These are phyloP conservation scores for Paracamarosporium sp. DNA, from an alignment of 2,329 filamentous ascomycete species.

Conservation along the genomic window DNA sequence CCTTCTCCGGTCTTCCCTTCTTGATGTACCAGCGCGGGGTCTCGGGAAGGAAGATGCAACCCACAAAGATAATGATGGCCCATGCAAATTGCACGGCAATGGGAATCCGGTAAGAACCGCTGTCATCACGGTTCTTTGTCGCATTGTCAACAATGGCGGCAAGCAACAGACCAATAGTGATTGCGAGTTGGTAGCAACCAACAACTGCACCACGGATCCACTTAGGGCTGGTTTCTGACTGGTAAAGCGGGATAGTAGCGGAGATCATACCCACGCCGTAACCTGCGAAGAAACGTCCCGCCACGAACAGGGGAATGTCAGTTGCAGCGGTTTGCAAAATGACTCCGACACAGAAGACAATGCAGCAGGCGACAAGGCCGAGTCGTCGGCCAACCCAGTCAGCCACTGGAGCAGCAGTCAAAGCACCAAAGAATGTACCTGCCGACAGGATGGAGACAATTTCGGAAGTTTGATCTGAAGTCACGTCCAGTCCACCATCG, in stretches of 20 bases:
- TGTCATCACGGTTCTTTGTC: slow-evolving; percentile 62
- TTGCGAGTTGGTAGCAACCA: slow-evolving; percentile 72
- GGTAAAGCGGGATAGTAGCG: slow-evolving; percentile 67
- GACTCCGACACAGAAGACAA: slow-evolving; percentile 49
- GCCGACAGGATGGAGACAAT: slow-evolving; percentile 85
- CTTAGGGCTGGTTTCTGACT: slow-evolving; percentile 75
- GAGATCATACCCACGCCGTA: slow-evolving; percentile 51
- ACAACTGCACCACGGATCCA: slow-evolving; percentile 77
- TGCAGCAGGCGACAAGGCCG: slow-evolving; percentile 55
- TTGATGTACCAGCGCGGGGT: slow-evolving; percentile 77
- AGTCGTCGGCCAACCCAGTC: slow-evolving; percentile 74
- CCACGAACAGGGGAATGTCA: slow-evolving; percentile 45
- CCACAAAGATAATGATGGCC: slow-evolving; percentile 71
- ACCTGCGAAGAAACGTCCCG: slow-evolving; percentile 51
- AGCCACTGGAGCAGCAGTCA: slow-evolving; percentile 70
- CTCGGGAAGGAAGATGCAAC: slow-evolving; percentile 70
- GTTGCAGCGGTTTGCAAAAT: slow-evolving; percentile 48
- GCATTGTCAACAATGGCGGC: slow-evolving; percentile 72
- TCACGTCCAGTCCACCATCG: slow-evolving; percentile 47
- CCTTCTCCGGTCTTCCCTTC: slow-evolving; percentile 65
- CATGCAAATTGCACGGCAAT: slow-evolving; percentile 77
- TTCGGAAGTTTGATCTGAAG: slow-evolving; percentile 66
- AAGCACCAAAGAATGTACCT: slow-evolving; percentile 77
- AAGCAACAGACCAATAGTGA: slow-evolving; percentile 74
- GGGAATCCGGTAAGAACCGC: slow-evolving; percentile 76